Evolutionary conservation across 2,329 filamentous ascomycete genomes (phyloP), one percentile per base, ranked within the genome.

Genomic region (Apiospora rasikravindrae): DNA sequence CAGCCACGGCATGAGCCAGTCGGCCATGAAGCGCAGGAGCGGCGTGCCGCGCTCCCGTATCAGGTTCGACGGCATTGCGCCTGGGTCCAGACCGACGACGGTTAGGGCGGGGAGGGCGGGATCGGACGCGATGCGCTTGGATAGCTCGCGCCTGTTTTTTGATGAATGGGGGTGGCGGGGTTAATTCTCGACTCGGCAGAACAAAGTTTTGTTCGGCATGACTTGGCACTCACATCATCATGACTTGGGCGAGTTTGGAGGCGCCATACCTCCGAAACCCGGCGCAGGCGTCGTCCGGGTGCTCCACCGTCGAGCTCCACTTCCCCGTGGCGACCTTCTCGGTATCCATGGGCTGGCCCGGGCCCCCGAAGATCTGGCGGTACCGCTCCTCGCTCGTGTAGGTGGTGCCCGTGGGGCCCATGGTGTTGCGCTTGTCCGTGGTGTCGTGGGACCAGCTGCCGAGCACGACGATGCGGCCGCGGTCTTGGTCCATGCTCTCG

Each of bases 401-500:
- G 0, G 42, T 37, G 3, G 73, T 29, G 0, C n/a, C 64, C 44
- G 69, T 73, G 42, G 74, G 73, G 4, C 74, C 71, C 4, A 71
- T 14, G 14, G 71, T 72, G 37, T 76, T 77, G 24, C 73, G 71
- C 0, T 49, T 49, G 47, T 77, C 75, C 22, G 71, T 67, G 5
- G 73, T 72, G 57, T 82, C 78, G 71, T 81, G 77, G 1, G 75
- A 67, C 75, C 76, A 79, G 74, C 80, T 81, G 11, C 80, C 76
- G 22, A 81, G 44, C 29, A 64, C 57, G 57, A 64, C 57, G 19
- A 82, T 75, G 10, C 80, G 76, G 2, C 80, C 81, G 2, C 74
- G 51, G 57, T 79, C 73, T 69, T 75, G 76, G 74, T 82, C 80
- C 76, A 82, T 78, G 57, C 80, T 81, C 72, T 78, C 73, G 24